Percentiles rank a stretch among this genome's conserved stretches.
Conservation (phyloP, 768 basidiomycete species). For the Tylopilus balloui region DNA sequence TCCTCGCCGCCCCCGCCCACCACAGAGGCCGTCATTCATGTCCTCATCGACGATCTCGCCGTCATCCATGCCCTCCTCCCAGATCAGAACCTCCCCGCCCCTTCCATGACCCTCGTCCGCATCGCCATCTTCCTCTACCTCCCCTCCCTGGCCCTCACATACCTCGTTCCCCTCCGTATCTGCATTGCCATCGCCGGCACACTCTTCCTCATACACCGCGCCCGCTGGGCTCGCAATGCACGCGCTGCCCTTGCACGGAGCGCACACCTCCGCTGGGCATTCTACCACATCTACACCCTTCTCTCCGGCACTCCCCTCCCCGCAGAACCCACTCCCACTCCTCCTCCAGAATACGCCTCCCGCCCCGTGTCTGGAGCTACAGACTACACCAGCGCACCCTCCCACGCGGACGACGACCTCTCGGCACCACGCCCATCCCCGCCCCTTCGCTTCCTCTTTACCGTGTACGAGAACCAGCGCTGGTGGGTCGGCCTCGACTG, state of each 20-base stretch:
- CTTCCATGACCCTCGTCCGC: constrained; percentile 45
- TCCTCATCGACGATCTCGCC: constrained; percentile 60
- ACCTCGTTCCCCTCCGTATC: constrained; percentile 57
- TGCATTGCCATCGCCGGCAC: constrained; percentile 58
- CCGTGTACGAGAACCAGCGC: constrained; percentile 90
- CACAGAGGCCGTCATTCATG: constrained; percentile 53
- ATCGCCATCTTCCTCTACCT: constrained; percentile 51
- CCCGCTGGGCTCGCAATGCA: constrained; percentile 60
- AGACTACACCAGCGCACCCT: constrained; percentile 16
- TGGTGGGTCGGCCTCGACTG: constrained; percentile 99
- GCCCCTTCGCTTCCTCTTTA: constrained; percentile 73
- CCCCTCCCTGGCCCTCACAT: constrained; percentile 64
- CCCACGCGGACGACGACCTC: constrained; percentile 9
- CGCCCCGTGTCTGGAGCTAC: constrained; percentile 21
- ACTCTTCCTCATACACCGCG: constrained; percentile 54
- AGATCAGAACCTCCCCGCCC: constrained; percentile 27
- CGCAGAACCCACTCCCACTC: constrained; percentile 29
- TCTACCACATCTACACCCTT: constrained; percentile 48
- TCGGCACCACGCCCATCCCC: constrained; percentile 23
- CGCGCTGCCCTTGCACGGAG: constrained; percentile 56
- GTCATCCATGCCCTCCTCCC: constrained; percentile 60
- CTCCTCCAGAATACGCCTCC: constrained; percentile 26
- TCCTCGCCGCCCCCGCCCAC: constrained; percentile 30
- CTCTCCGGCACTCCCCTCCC: constrained; percentile 56
- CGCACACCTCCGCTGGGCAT: constrained; percentile 62